Conservation (phyloP, 2,329 filamentous ascomycete genomes). For the Lachnellula hyalina region DNA sequence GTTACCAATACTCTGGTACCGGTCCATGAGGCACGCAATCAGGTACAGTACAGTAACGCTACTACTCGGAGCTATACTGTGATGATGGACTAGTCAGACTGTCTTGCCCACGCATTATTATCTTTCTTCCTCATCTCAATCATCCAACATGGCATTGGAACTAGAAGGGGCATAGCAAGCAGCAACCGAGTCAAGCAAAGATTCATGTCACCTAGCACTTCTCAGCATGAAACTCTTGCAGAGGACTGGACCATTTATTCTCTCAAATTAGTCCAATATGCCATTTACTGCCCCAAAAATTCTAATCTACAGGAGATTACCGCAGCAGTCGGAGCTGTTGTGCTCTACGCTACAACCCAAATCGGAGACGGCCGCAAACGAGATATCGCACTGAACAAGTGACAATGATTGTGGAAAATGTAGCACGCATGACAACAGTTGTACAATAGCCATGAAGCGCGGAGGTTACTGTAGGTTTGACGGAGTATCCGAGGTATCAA, state of each 20-base stretch:
- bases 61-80: no score
- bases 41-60: background rate
- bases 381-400: background rate
- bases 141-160: no score
- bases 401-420: background rate
- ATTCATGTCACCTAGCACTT: background rate
- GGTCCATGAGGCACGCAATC: background rate
- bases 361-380: background rate
- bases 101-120: no score
- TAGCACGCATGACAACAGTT: background rate
- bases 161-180: background rate
- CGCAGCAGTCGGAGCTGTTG: no score
- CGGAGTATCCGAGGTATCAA: conserved; percentile 15
- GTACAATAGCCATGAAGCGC: background rate
- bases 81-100: no score
- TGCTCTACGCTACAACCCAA: background rate
- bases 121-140: no score
- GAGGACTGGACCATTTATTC: no score
- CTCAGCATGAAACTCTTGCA: no score
- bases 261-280: no score
- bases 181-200: no score
- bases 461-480: background rate
- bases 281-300: no score
- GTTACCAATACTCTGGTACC: background rate
- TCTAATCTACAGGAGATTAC: no score